Base-by-base conservation (phyloP, 1,284 basidiomycete genomes). In the Pterulicium gracile region DNA sequence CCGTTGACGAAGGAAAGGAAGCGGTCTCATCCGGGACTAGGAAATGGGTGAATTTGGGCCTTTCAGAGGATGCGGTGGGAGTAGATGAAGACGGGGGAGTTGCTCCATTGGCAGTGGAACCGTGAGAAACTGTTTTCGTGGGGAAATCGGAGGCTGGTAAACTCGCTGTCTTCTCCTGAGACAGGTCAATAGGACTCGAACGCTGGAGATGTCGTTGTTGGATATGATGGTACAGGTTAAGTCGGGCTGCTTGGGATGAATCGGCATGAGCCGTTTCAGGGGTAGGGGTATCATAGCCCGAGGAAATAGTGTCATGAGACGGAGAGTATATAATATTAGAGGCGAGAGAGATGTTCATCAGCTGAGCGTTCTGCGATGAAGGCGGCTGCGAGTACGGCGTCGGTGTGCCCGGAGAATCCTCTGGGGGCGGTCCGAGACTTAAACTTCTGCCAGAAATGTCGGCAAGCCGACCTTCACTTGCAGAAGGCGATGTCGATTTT, bases 381-480 rank as follows among this genome's bases (percentile, higher is more conserved):
- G n/a, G 4, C 27, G 27, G n/a, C 7, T 32, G n/a, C 27, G n/a
- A 32, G 27, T 7, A 32, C 5, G 36, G 15, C 4, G 36, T 39
- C n/a, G 36, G 36, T 17, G 36, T 39, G 15, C 19, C 36, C 15
- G 36, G 36, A 17, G 36, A 7, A 7, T 32, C 27, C 27, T 32
- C 27, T n/a, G 10, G 10, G 27, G 27, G n/a, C 15, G 5, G 4
- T 7, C 19, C 15, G n/a, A 7, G 36, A 39, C 15, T 17, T 4
- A 39, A 15, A 17, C n/a, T 39, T 10, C 15, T 5, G 15, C n/a
- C n/a, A 46, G 32, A 61, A 52, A 50, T 59, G 60, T 23, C 63
- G 59, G 43, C 62, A 57, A 32, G 66, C 63, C 17, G 63, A 65
- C 50, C 63, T 54, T 42, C 66, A 60, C 43, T 52, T 57, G 48